Evolutionary conservation across 257 asterid species (phyloP).

Genomic region (Ilex aquifolium): DNA sequence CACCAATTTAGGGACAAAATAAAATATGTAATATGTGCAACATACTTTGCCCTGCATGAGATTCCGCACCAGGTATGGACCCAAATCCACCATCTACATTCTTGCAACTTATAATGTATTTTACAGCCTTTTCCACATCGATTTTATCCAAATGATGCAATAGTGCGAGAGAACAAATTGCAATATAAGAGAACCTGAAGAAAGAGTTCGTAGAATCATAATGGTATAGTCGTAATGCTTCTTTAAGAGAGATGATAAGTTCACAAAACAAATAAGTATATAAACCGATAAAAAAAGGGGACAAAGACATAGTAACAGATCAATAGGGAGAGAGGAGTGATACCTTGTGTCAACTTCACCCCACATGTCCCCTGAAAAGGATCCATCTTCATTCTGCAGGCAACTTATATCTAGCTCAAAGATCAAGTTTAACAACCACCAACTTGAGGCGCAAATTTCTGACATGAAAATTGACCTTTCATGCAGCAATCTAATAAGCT

Average conservation of each 20-base stretch:
- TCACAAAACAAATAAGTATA: slow-evolving; percentile 1
- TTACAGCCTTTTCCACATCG: slow-evolving; percentile 73
- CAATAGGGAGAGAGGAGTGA: slow-evolving; percentile 6
- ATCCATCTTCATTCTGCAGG: slow-evolving; percentile 91
- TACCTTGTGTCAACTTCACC: slow-evolving; percentile 95
- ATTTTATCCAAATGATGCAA: slow-evolving; percentile 60
- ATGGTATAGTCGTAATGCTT: neutral
- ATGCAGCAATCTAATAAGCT: no score
- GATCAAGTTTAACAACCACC: slow-evolving; percentile 38
- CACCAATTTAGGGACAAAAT: slow-evolving; percentile 1
- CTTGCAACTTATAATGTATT: slow-evolving; percentile 85
- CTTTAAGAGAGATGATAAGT: neutral
- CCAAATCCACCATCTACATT: slow-evolving; percentile 97
- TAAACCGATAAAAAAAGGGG: neutral
- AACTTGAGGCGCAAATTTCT: neutral
- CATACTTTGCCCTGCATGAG: slow-evolving; percentile 97
- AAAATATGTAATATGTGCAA: slow-evolving; percentile 1
- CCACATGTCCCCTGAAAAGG: slow-evolving; percentile 93
- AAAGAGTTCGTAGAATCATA: slow-evolving; percentile 4
- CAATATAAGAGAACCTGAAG: slow-evolving; percentile 76
- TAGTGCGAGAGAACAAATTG: slow-evolving; percentile 72
- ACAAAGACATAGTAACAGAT: slow-evolving; percentile 1
- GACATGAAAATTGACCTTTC: no score
- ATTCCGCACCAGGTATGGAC: slow-evolving; percentile 89
- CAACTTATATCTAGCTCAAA: slow-evolving; percentile 58